phyloP scores from a whole-genome alignment of 2,329 filamentous ascomycete genomes.

The Cladophialophora immunda region DNA sequence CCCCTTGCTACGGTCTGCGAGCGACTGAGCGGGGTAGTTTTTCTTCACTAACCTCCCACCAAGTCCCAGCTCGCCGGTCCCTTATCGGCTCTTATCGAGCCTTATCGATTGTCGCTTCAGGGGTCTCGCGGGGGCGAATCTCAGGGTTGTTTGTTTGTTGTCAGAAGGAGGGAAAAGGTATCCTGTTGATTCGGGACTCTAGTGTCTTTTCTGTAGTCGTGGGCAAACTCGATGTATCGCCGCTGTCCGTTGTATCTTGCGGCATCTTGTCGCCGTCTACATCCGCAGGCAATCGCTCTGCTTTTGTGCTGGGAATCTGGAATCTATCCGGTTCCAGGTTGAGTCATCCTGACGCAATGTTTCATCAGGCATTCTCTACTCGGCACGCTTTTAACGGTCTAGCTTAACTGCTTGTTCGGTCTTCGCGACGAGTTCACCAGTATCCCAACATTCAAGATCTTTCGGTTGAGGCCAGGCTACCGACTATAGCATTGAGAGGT shows the following conservation, averaged over 20 bases:
- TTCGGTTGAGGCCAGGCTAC: neutral
- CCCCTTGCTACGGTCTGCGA: too few relatives aligned
- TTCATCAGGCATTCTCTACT: neutral
- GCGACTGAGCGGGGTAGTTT: too few relatives aligned
- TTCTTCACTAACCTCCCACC: too few relatives aligned
- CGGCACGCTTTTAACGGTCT: neutral
- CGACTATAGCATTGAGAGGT: neutral
- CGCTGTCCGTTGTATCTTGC: neutral
- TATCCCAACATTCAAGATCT: neutral
- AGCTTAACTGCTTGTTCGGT: neutral
- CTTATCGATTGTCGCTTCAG: neutral
- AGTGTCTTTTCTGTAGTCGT: neutral
- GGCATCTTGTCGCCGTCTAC: neutral
- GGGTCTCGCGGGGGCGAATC: neutral
- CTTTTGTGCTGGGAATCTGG: neutral
- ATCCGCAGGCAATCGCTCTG: neutral
- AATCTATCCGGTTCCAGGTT: neutral
- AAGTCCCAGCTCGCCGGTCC: neutral
- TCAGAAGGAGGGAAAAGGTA: neutral
- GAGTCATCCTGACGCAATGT: constrained; percentile 4
- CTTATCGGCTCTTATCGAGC: constrained; percentile 2
- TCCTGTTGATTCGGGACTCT: too few relatives aligned
- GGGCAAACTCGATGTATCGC: neutral
- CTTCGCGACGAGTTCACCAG: neutral
- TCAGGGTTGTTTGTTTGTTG: neutral